These are phyloP conservation scores for Brassica carinata DNA, from an alignment of 345 rosid genomes.

Conservation along the genomic window DNA sequence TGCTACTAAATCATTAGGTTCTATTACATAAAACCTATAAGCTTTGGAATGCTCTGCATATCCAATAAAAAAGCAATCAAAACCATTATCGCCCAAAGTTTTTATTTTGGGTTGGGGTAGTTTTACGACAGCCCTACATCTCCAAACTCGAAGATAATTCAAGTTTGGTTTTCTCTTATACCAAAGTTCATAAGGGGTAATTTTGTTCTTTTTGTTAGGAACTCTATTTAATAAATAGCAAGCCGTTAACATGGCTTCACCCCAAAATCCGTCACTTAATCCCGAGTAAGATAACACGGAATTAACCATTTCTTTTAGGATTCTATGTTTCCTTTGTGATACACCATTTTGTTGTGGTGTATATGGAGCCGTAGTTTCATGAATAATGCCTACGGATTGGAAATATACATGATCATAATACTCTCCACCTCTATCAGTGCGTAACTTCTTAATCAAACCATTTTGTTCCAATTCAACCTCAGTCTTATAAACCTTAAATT, in stretches of 20 bases:
- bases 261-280: slow-evolving; percentile 7
- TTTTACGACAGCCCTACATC: neutral
- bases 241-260: slow-evolving; percentile 4
- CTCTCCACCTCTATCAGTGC: neutral
- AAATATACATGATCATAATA: neutral
- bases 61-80: slow-evolving; percentile 9
- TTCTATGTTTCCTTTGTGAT: neutral
- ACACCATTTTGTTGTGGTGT: neutral
- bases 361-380: neutral
- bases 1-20: slow-evolving; percentile 7
- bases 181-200: slow-evolving; percentile 11
- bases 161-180: neutral
- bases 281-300: neutral
- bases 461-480: no score
- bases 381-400: neutral
- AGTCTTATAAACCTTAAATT: no score
- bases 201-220: slow-evolving; percentile 3
- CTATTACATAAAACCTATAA: slow-evolving; percentile 3
- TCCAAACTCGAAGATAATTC: no score
- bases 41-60: neutral
- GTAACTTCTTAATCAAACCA: no score
- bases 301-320: slow-evolving; percentile 7
- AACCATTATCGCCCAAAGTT: neutral
- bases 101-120: slow-evolving; percentile 6
- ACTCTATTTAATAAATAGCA: neutral